These are phyloP conservation scores for Asterella californica DNA, from an alignment of 225 moss, liverwort and hornwort species.

Conservation along the genomic window DNA sequence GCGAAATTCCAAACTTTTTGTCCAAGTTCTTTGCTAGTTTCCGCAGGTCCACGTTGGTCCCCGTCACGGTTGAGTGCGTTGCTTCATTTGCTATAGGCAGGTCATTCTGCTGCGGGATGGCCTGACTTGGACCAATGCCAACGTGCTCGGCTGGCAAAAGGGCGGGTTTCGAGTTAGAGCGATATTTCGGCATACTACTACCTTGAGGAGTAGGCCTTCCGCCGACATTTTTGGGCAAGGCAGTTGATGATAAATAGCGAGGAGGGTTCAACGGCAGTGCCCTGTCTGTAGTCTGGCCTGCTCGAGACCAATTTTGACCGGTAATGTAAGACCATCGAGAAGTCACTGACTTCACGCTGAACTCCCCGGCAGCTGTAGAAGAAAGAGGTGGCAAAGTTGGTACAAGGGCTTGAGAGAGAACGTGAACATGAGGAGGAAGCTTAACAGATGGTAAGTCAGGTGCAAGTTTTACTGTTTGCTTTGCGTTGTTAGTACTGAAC, in stretches of 20 bases:
- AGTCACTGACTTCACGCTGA: conserved; percentile 4
- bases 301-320: conserved; percentile 8
- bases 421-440: conserved; percentile 77
- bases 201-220: not conserved
- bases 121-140: not conserved
- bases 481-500: conserved; percentile 10
- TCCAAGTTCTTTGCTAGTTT: conserved; percentile 8
- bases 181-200: not conserved
- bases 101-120: not conserved
- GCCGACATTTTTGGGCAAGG: not conserved
- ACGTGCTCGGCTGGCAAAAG: not conserved
- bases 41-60: not conserved
- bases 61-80: not conserved
- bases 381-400: conserved; percentile 33
- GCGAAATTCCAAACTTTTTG: conserved; percentile 10
- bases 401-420: conserved; percentile 55
- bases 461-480: conserved; percentile 79
- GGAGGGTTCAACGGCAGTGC: not conserved
- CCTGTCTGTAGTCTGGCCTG: conserved; percentile 4
- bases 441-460: conserved; percentile 75
- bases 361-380: conserved; percentile 19
- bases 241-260: conserved; percentile 3
- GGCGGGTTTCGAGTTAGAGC: not conserved
- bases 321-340: conserved; percentile 18
- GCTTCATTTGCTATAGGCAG: not conserved